These are phyloP conservation scores for Castanea sativa DNA, from an alignment of 306 rosid species.

Conservation along the genomic window DNA sequence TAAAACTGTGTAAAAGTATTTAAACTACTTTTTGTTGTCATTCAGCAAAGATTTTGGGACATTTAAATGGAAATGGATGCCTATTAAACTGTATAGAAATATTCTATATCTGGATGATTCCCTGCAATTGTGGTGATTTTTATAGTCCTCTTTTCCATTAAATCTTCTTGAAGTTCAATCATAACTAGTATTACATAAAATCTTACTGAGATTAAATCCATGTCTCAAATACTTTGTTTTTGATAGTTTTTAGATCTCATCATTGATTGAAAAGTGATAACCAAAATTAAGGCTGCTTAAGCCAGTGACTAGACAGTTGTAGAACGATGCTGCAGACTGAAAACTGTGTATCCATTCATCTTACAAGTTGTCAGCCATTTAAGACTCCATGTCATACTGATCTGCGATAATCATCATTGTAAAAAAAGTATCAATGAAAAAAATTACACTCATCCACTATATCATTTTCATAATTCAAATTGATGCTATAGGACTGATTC, in stretches of 20 bases:
- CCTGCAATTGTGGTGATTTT: neutral
- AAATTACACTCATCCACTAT: neutral
- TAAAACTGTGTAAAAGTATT: neutral
- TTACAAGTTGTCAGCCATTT: conserved; percentile 4
- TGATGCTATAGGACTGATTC: neutral
- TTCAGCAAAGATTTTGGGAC: neutral
- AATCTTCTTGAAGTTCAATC: too few relatives aligned
- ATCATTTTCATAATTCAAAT: neutral
- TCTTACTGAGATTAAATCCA: neutral
- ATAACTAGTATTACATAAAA: too few relatives aligned
- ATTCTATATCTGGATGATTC: neutral
- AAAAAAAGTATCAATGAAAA: too few relatives aligned
- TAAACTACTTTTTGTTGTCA: neutral
- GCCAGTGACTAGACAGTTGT: neutral
- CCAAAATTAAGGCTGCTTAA: neutral
- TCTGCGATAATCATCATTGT: too few relatives aligned
- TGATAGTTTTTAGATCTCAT: neutral
- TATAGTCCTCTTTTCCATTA: neutral
- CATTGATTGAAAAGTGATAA: conserved; percentile 7
- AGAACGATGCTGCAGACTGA: neutral
- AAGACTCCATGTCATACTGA: conserved; percentile 11
- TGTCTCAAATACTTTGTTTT: neutral
- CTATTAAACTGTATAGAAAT: neutral
- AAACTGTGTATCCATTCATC: conserved; percentile 17
- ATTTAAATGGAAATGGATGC: neutral